Percentiles rank a stretch among this genome's conserved stretches.
These are phyloP conservation scores for Gentiana dahurica DNA, from an alignment of 257 asterid species.

Conservation along the genomic window DNA sequence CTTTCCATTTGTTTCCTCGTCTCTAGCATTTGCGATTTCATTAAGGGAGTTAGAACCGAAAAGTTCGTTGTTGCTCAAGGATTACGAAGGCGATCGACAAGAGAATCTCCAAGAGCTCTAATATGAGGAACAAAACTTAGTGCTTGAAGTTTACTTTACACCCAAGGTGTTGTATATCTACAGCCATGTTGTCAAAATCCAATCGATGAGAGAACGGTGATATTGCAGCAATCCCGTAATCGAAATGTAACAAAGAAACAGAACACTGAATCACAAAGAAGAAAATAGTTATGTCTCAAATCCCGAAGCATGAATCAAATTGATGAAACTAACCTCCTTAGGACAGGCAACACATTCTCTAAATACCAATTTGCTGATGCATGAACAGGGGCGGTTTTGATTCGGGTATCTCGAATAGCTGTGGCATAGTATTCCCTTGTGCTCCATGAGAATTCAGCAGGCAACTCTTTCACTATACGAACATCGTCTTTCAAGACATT, in stretches of 20 bases:
- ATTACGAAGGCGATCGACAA: slow-evolving; percentile 63
- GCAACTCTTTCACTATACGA: slow-evolving; percentile 26
- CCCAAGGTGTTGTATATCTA: slow-evolving; percentile 30
- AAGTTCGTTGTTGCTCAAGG: slow-evolving; percentile 28
- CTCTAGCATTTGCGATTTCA: slow-evolving; percentile 24
- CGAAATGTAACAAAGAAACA: slow-evolving; percentile 4
- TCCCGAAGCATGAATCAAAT: too few relatives aligned
- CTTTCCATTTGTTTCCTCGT: slow-evolving; percentile 46
- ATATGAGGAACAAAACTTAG: slow-evolving; percentile 73
- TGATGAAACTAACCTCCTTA: slow-evolving; percentile 24
- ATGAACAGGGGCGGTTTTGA: slow-evolving; percentile 40
- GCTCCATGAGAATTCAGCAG: slow-evolving; percentile 34
- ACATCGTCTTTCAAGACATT: slow-evolving; percentile 21
- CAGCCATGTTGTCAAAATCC: slow-evolving; percentile 33
- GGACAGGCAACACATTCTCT: slow-evolving; percentile 32
- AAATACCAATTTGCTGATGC: slow-evolving; percentile 38
- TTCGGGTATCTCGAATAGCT: slow-evolving; percentile 33
- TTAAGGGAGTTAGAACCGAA: slow-evolving; percentile 35
- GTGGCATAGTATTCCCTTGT: slow-evolving; percentile 42
- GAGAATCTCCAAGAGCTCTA: slow-evolving; percentile 77
- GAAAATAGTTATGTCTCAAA: too few relatives aligned
- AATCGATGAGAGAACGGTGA: slow-evolving; percentile 44
- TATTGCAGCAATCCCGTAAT: slow-evolving; percentile 33
- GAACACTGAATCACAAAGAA: too few relatives aligned
- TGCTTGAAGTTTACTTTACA: slow-evolving; percentile 35